Base-by-base conservation (phyloP, 176 grass and related monocot genomes). In the Coix lacrymajobi region DNA sequence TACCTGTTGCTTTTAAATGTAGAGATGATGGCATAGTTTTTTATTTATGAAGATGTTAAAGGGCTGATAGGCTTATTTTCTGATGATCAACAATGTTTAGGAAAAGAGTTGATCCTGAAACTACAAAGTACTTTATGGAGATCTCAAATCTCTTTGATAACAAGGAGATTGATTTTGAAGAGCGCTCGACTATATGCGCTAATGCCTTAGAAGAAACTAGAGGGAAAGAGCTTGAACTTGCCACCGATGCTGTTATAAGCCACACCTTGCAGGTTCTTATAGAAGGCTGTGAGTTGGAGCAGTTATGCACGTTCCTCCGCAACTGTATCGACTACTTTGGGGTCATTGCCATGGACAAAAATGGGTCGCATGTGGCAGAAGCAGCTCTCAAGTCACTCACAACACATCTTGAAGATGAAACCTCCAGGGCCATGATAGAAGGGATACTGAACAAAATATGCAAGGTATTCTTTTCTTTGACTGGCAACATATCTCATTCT, bases 191-290 rank as follows among this genome's bases (percentile, higher is more conserved):
- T 29, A 95, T 98, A 79, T 98, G 92, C 10, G 73, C 77, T 60
- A 98, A 98, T 88, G 96, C 92, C 45, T 84, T 95, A 63, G 96
- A 98, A 79, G 96, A 98, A 93, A 86, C 96, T 28, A 95, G 74
- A 80, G 90, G 90, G 39, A 98, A 98, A 73, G 96, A 98, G 87
- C 75, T 93, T 31, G 96, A 95, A 41, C 92, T 95, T n/a, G 28
- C 85, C 29, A 98, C 90, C 7, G 92, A 95, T 75, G 83, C 80
- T 76, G 80, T 92, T 17, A 91, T 98, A 63, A 98, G 90, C 71
- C 90, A 79, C 76, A 95, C 89, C 38, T 86, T 98, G 71, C 96
- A 98, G 69, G 79, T 71, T 84, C 90, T 98, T 75, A 66, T 95
- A 26, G 79, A 91, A 76, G 89, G 90, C 33, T 93, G 92, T 82